A percentile compares a stretch with the other conserved stretches of the same genome.
phyloP scores from a whole-genome alignment of 352 stramenopile genomes.

The Phytopythium helicoides region DNA sequence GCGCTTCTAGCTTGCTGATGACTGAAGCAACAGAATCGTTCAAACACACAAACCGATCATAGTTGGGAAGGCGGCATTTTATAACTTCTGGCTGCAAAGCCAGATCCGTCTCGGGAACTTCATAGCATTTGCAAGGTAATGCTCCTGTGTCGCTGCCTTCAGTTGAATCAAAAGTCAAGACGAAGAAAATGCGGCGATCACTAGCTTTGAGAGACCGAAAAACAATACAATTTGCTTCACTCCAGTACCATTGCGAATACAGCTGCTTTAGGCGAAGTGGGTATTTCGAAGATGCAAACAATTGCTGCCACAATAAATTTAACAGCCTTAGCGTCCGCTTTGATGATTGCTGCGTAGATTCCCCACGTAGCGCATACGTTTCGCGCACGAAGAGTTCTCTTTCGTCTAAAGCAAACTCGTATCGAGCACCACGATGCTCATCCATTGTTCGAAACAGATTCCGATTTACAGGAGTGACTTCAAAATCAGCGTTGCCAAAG shows the following conservation, averaged over 20 bases:
- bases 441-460: constrained; percentile 29
- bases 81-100: constrained; percentile 12
- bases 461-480: constrained; percentile 25
- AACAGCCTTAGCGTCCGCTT: constrained; percentile 32
- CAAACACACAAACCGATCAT: constrained; percentile 22
- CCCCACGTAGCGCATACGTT: constrained; percentile 7
- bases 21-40: constrained; percentile 11
- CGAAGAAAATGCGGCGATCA: constrained; percentile 15
- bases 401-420: constrained; percentile 31
- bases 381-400: constrained; percentile 38
- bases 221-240: constrained; percentile 35
- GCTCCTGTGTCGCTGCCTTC: not conserved
- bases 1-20: constrained; percentile 44
- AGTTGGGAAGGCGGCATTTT: constrained; percentile 8
- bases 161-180: constrained; percentile 16
- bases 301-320: constrained; percentile 16
- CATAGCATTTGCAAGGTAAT: constrained; percentile 16
- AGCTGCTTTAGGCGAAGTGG: constrained; percentile 25
- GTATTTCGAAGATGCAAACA: constrained; percentile 11
- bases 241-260: constrained; percentile 57
- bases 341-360: not conserved
- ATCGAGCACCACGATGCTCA: constrained; percentile 19
- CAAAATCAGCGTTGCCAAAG: constrained; percentile 50
- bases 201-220: constrained; percentile 24
- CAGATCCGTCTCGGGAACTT: constrained; percentile 30